Conservation (phyloP, 148 eudicot genomes). For the Rhododendron molle region DNA sequence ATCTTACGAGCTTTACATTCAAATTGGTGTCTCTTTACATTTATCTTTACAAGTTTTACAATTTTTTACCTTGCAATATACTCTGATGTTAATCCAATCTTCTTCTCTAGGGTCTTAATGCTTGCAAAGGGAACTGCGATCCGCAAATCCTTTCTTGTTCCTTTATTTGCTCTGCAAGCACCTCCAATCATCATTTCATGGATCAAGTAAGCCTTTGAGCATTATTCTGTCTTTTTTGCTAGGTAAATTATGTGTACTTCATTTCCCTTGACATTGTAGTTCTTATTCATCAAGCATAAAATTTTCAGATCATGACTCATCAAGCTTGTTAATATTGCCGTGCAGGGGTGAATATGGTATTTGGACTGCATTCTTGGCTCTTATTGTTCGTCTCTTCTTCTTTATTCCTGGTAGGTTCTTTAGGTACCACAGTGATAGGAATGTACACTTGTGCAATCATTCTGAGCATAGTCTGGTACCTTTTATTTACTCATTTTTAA, state of each 20-base stretch:
- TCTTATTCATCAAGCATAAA: not conserved
- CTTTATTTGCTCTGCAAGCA: slow-evolving; percentile 84
- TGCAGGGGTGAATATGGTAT: slow-evolving; percentile 92
- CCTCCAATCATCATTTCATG: slow-evolving; percentile 70
- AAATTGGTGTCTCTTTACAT: not conserved
- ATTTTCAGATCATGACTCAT: not conserved
- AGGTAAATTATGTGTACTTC: not conserved
- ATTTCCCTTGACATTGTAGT: not conserved
- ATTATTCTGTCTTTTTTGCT: not conserved
- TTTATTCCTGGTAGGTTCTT: slow-evolving; percentile 65
- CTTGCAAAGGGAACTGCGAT: slow-evolving; percentile 72
- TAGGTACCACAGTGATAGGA: not conserved
- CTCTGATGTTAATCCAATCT: not conserved
- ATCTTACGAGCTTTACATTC: not conserved
- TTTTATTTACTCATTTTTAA: not conserved
- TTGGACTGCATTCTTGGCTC: slow-evolving; percentile 81
- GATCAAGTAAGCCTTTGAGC: slow-evolving; percentile 60
- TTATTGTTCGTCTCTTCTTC: slow-evolving; percentile 82
- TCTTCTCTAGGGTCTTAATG: slow-evolving; percentile 64
- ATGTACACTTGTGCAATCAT: not conserved
- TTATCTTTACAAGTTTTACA: too few species aligned
- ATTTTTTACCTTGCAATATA: not conserved
- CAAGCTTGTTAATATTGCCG: slow-evolving; percentile 4
- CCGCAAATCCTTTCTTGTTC: slow-evolving; percentile 77
- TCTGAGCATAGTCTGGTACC: not conserved